Evolutionary conservation across 805 yeast genomes (phyloP).

Genomic region (Candida montana): DNA sequence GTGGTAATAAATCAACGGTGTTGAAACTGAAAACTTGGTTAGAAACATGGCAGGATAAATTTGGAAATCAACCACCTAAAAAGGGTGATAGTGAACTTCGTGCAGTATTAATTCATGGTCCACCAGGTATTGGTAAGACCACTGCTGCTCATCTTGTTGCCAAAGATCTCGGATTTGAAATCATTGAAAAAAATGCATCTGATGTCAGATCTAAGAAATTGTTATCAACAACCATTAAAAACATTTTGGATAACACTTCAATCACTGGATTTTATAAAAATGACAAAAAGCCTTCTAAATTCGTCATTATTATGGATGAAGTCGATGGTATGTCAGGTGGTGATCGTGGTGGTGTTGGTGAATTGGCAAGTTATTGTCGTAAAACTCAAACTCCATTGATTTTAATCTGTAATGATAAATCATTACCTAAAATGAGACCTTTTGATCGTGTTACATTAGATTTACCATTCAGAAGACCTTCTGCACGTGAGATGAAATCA

Average conservation of each 20-base stretch:
- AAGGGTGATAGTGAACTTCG: constrained; percentile 65
- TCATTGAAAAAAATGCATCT: constrained; percentile 75
- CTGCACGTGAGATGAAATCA: constrained; percentile 72
- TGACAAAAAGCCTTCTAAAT: constrained; percentile 43
- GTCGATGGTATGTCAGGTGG: constrained; percentile 99
- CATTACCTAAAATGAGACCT: constrained; percentile 92
- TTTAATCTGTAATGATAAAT: constrained; percentile 87
- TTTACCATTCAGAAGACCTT: constrained; percentile 84
- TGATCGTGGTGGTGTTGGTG: constrained; percentile 98
- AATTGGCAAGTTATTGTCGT: constrained; percentile 79
- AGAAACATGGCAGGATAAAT: constrained; percentile 59
- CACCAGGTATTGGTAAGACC: constrained; percentile 13
- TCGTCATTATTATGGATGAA: constrained; percentile 94
- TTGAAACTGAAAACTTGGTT: constrained; percentile 70
- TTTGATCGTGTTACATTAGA: constrained; percentile 81
- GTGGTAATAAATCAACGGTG: constrained; percentile 85
- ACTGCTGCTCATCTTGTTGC: constrained; percentile 57
- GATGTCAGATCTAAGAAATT: constrained; percentile 86
- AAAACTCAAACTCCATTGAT: constrained; percentile 87
- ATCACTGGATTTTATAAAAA: constrained; percentile 60
- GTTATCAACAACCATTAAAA: constrained; percentile 61
- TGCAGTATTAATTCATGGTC: constrained; percentile 83
- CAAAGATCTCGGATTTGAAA: constrained; percentile 61
- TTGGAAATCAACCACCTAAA: constrained; percentile 52
- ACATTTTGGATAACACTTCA: constrained; percentile 75